Evolutionary conservation across 306 rosid genomes (phyloP).

Genomic region (Cicer judaicum): DNA sequence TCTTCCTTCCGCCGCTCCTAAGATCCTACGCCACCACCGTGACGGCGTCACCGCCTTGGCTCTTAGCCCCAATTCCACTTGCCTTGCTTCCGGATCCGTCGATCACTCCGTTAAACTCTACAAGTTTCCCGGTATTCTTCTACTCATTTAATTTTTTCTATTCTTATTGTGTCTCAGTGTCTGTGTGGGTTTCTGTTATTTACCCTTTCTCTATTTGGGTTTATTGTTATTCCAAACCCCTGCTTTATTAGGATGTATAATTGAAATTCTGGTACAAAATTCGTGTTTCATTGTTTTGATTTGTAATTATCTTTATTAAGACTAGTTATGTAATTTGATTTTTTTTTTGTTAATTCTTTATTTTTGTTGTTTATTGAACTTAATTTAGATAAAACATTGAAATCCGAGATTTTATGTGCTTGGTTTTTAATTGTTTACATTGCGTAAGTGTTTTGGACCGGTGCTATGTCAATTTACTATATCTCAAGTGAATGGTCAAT

Average conservation of each 20-base stretch:
- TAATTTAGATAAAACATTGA: neutral
- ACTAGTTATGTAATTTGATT: neutral
- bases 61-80: constrained; percentile 91
- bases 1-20: constrained; percentile 66
- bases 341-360: neutral
- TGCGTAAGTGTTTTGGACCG: neutral
- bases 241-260: neutral
- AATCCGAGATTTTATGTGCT: too few relatives aligned
- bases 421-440: too few relatives aligned
- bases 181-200: neutral
- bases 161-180: too few relatives aligned
- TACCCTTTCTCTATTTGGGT: neutral
- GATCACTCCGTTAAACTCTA: constrained; percentile 96
- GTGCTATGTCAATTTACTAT: neutral
- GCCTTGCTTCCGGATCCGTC: constrained; percentile 93
- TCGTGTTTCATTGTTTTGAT: neutral
- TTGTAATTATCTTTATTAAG: neutral
- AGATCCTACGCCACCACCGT: constrained; percentile 84
- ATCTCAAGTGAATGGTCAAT: neutral
- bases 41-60: constrained; percentile 93
- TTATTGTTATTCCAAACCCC: neutral
- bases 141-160: neutral
- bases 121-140: constrained; percentile 80
- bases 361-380: neutral
- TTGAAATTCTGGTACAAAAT: neutral